Conservation (phyloP, 2,329 filamentous ascomycete species). For the Arthrobotrys iridis region DNA sequence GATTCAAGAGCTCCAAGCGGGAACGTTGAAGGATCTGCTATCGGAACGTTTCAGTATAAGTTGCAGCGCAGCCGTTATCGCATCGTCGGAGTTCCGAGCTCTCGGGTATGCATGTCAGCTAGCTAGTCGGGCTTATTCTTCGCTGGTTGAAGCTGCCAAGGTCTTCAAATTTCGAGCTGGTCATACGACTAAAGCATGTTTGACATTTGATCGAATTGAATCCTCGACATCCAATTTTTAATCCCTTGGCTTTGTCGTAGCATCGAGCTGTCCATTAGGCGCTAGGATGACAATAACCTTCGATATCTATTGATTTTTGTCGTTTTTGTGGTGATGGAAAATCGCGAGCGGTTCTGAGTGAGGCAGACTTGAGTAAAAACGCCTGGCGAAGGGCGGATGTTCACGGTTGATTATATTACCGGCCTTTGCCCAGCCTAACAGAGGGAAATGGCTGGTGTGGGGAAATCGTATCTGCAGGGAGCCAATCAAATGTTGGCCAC, state of each 20-base stretch:
- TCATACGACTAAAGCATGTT: constrained; percentile 10
- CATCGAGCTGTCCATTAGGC: neutral
- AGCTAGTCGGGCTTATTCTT: no score
- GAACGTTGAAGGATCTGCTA: constrained; percentile 10
- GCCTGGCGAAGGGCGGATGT: constrained; percentile 26
- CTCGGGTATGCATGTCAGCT: neutral
- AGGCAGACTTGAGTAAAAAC: constrained; percentile 45
- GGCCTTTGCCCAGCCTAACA: neutral
- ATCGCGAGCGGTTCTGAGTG: neutral
- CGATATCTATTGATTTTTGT: neutral
- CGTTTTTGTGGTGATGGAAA: neutral
- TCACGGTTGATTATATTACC: constrained; percentile 44
- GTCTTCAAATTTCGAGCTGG: neutral
- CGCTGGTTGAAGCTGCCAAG: neutral
- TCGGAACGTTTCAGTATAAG: neutral
- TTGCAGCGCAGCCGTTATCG: neutral
- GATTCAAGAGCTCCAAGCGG: constrained; percentile 1
- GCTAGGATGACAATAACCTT: neutral
- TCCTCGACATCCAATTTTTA: neutral
- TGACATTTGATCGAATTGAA: no score
- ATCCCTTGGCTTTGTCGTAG: constrained; percentile 6
- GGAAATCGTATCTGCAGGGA: neutral
- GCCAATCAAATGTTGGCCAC: constrained; percentile 19
- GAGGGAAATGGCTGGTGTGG: neutral
- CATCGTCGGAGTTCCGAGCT: neutral